These are phyloP conservation scores for Annulohypoxylon moriforme DNA, from an alignment of 495 filamentous ascomycete species.

Conservation along the genomic window DNA sequence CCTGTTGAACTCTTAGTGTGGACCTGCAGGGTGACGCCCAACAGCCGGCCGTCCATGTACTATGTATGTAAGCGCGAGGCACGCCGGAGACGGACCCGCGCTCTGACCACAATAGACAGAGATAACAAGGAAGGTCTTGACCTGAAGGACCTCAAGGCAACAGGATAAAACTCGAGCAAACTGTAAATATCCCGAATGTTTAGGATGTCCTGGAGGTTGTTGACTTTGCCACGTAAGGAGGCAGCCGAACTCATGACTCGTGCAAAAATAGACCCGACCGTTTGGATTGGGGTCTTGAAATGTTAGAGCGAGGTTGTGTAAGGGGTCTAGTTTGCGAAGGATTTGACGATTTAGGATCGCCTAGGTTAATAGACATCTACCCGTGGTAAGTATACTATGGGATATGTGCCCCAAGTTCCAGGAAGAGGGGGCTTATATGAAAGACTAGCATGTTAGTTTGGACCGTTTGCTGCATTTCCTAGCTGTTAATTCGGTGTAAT, in stretches of 20 bases:
- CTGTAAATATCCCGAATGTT: constrained; percentile 2
- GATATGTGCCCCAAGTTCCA: neutral
- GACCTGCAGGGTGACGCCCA: constrained; percentile 34
- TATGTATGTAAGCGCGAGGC: constrained; percentile 37
- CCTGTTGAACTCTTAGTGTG: constrained; percentile 22
- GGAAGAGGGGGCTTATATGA: neutral
- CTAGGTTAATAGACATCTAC: constrained; percentile 14
- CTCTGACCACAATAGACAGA: constrained; percentile 16
- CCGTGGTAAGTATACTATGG: neutral
- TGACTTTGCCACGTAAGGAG: constrained; percentile 24
- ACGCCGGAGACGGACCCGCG: constrained; percentile 23
- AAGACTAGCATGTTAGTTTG: constrained; percentile 15
- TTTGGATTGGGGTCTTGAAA: constrained; percentile 21
- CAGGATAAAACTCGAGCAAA: constrained; percentile 22
- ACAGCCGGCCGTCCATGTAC: constrained; percentile 26
- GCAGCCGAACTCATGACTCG: constrained; percentile 2
- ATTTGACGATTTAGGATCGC: constrained; percentile 26
- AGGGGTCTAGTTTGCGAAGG: constrained; percentile 25
- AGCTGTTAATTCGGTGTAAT: constrained; percentile 24
- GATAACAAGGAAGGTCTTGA: neutral
- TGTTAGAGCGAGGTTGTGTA: constrained; percentile 29
- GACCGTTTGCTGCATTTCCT: constrained; percentile 5
- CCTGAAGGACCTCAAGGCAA: constrained; percentile 6
- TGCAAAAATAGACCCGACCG: constrained; percentile 27
- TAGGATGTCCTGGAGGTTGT: neutral